Evolutionary conservation across 2,329 filamentous ascomycete genomes (phyloP).

Genomic region (Diaporthe citri): DNA sequence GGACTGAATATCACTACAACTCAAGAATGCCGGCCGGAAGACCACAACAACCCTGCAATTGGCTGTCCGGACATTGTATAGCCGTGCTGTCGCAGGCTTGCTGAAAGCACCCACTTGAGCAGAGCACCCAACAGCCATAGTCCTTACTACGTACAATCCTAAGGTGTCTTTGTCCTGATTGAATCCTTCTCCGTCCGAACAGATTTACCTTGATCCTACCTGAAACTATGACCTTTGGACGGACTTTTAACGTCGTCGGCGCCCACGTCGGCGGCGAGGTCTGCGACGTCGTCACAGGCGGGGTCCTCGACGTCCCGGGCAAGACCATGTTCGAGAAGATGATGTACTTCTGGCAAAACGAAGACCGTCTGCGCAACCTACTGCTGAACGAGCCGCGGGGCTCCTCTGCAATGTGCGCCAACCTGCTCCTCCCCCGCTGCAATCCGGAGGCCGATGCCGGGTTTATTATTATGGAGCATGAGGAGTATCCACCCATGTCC

Average conservation of each 20-base stretch:
- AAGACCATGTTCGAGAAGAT: conserved; percentile 64
- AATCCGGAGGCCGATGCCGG: conserved; percentile 7
- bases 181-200: neutral
- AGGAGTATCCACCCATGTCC: conserved; percentile 6
- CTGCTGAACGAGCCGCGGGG: conserved; percentile 61
- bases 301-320: conserved; percentile 57
- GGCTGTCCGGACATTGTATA: neutral
- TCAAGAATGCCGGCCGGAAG: neutral
- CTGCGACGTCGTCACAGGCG: conserved; percentile 62
- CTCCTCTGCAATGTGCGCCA: conserved; percentile 51
- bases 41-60: neutral
- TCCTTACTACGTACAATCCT: neutral
- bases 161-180: neutral
- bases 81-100: neutral
- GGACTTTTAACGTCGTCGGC: conserved; percentile 49
- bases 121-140: neutral
- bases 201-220: neutral
- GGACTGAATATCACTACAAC: too few relatives aligned
- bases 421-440: neutral
- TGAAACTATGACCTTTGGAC: neutral
- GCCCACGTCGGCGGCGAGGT: conserved; percentile 58
- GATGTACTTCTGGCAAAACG: conserved; percentile 54
- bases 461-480: conserved; percentile 20
- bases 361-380: conserved; percentile 56
- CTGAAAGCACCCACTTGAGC: neutral